Evolutionary conservation across 225 moss, liverwort and hornwort species (phyloP).

Genomic region (Pleurozium schreberi): DNA sequence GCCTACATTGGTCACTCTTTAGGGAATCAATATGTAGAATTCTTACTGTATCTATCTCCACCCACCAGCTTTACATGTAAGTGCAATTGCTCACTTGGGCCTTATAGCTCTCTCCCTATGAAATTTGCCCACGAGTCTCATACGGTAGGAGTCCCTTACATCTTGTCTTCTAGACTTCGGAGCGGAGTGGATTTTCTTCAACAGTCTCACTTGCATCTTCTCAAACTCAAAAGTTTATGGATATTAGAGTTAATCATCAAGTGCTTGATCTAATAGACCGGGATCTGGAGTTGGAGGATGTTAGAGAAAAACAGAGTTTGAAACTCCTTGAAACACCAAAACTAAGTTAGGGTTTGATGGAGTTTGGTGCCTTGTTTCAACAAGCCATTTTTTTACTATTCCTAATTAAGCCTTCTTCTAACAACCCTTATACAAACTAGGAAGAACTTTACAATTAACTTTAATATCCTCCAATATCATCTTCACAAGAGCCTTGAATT

Average conservation of each 20-base stretch:
- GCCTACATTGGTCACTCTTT: too few species aligned
- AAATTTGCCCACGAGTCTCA: too few species aligned
- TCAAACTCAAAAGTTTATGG: background rate
- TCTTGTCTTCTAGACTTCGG: background rate
- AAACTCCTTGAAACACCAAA: background rate
- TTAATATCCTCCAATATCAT: background rate
- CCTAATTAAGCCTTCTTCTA: accelerated
- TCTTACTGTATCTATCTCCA: too few species aligned
- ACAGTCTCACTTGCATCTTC: background rate
- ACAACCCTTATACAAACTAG: background rate
- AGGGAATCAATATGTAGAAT: too few species aligned
- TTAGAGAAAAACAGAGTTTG: accelerated
- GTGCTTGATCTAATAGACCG: accelerated
- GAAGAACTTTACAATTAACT: accelerated
- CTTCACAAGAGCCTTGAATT: too few species aligned
- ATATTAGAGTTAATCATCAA: background rate
- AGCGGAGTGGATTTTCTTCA: background rate
- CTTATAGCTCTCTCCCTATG: too few species aligned
- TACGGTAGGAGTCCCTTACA: too few species aligned
- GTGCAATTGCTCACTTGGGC: too few species aligned
- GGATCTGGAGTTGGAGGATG: background rate
- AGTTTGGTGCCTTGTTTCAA: background rate
- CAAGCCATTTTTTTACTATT: background rate
- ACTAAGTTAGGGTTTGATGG: accelerated
- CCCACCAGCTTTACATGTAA: too few species aligned